A percentile compares a stretch with the other conserved stretches of the same genome.
These are phyloP conservation scores for Albophoma yamanashiensis DNA, from an alignment of 2,329 filamentous ascomycete species.

Conservation along the genomic window DNA sequence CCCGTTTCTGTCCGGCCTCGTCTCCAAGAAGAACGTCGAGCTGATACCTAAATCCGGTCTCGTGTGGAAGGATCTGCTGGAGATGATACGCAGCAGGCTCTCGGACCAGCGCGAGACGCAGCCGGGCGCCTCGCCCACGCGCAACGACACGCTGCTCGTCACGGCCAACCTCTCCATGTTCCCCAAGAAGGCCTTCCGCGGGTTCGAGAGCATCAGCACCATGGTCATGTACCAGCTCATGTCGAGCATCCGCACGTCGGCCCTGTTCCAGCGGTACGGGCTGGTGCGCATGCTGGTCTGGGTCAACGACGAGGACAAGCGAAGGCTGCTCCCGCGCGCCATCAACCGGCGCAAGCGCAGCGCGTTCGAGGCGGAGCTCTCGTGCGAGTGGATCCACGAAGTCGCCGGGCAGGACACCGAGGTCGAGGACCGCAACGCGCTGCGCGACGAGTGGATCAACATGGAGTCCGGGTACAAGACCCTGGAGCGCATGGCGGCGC, in stretches of 20 bases:
- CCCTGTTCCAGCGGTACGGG: conserved; percentile 64
- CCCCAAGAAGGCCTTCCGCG: conserved; percentile 36
- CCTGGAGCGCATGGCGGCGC: conserved; percentile 34
- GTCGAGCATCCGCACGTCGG: conserved; percentile 42
- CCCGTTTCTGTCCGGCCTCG: conserved; percentile 49
- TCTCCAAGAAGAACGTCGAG: conserved; percentile 34
- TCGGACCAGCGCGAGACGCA: conserved; percentile 40
- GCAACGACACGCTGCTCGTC: conserved; percentile 66
- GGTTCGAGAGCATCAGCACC: conserved; percentile 44
- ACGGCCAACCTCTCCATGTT: conserved; percentile 54
- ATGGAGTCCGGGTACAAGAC: conserved; percentile 28
- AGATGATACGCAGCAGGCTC: conserved; percentile 38
- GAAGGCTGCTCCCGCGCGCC: conserved; percentile 47
- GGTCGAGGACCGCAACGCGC: conserved; percentile 14
- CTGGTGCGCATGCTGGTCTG: conserved; percentile 71
- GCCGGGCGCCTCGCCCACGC: conserved; percentile 27
- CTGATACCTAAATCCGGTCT: conserved; percentile 47
- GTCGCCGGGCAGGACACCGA: conserved; percentile 34
- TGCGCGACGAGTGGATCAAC: conserved; percentile 39
- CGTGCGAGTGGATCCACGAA: conserved; percentile 48
- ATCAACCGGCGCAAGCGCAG: conserved; percentile 44
- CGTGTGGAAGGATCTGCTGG: conserved; percentile 47
- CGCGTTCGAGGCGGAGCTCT: conserved; percentile 48
- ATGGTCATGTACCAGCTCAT: conserved; percentile 54
- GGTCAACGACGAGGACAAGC: conserved; percentile 50